phyloP scores from a whole-genome alignment of 139 green algal genomes.

The Zygnema circumcarinatum region DNA sequence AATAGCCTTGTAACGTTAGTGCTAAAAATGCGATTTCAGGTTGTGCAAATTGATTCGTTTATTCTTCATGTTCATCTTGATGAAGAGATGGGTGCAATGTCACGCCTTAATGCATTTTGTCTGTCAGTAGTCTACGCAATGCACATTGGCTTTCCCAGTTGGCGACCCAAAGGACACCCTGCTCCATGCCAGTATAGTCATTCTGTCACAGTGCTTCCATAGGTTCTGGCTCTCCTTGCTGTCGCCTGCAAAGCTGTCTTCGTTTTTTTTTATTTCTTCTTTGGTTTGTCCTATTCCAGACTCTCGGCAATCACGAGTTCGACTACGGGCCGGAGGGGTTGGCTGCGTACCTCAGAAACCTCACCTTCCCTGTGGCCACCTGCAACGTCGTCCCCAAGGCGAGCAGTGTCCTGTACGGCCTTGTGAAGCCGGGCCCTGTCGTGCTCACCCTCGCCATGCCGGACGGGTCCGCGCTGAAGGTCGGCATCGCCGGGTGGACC shows the following conservation, averaged over 20 bases:
- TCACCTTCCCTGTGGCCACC: slow-evolving; percentile 41
- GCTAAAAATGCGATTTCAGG: no score
- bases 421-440: slow-evolving; percentile 50
- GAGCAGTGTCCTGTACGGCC: neutral
- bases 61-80: no score
- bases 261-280: neutral
- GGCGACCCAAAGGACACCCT: no score
- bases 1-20: no score
- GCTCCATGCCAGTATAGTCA: neutral
- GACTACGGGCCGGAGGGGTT: slow-evolving; percentile 54
- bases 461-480: slow-evolving; percentile 6
- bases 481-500: slow-evolving; percentile 49
- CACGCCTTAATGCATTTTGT: no score
- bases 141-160: no score
- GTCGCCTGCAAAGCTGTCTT: neutral
- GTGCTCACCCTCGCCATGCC: slow-evolving; percentile 1
- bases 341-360: slow-evolving; percentile 30
- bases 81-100: no score
- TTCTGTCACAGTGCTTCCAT: no score
- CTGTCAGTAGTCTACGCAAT: no score
- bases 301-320: slow-evolving; percentile 64
- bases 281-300: slow-evolving; percentile 37
- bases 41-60: no score
- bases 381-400: slow-evolving; percentile 58
- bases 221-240: no score